phyloP scores from a whole-genome alignment of 75 land plant genomes.

The Pinus taeda region DNA sequence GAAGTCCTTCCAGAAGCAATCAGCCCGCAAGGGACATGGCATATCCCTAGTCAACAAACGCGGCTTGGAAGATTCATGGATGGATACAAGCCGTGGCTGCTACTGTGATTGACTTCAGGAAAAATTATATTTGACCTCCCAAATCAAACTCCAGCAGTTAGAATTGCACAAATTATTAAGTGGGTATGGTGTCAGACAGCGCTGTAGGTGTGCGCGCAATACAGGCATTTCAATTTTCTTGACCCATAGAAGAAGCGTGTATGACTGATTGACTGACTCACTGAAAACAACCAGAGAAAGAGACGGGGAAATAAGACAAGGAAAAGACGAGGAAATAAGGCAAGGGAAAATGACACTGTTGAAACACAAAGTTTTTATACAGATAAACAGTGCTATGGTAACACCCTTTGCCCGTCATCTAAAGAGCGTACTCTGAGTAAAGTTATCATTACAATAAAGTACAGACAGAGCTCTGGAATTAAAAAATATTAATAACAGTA shows the following conservation, averaged over 20 bases:
- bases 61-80: neutral
- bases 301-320: neutral
- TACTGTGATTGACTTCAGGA: neutral
- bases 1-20: neutral
- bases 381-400: no score
- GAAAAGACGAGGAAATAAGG: neutral
- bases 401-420: neutral
- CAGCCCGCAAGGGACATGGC: neutral
- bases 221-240: neutral
- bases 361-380: neutral
- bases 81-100: neutral
- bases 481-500: neutral
- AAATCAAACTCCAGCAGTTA: neutral
- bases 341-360: neutral
- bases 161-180: neutral
- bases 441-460: constrained; percentile 1
- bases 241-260: neutral
- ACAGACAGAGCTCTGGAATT: neutral
- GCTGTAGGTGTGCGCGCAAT: neutral
- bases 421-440: neutral
- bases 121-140: neutral
- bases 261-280: neutral
- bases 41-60: neutral
- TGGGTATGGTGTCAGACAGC: constrained; percentile 6
- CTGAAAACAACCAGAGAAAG: neutral